phyloP scores from a whole-genome alignment of 768 basidiomycete genomes.

The Rhodotorula diobovata region DNA sequence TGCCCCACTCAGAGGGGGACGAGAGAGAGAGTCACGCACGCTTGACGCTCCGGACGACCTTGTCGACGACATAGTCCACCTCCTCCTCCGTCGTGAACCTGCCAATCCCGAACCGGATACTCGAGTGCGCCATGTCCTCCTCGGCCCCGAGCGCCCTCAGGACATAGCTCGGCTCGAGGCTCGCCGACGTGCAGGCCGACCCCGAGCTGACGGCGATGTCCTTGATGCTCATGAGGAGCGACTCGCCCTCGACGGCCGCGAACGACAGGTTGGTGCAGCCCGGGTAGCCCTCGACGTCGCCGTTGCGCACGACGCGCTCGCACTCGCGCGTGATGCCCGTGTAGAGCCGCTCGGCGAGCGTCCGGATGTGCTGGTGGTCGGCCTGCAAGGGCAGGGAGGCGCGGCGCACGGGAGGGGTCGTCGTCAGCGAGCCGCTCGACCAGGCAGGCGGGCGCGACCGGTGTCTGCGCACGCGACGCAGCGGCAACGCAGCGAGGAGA shows the following conservation, averaged over 20 bases:
- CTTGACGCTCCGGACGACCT: constrained; percentile 80
- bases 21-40: background rate
- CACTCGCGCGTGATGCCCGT: constrained; percentile 74
- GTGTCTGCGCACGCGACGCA: background rate
- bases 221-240: constrained; percentile 92
- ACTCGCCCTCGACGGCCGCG: constrained; percentile 33
- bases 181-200: constrained; percentile 96
- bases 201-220: constrained; percentile 97
- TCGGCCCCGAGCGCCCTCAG: constrained; percentile 91
- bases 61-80: constrained; percentile 84
- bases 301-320: constrained; percentile 88
- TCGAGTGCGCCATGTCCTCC: constrained; percentile 99
- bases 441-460: background rate
- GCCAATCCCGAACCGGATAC: constrained; percentile 92
- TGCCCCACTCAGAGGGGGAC: too few species aligned
- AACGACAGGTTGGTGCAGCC: constrained; percentile 57
- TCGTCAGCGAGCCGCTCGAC: background rate
- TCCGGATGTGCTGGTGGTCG: constrained; percentile 69
- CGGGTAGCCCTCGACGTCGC: constrained; percentile 83
- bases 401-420: background rate
- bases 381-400: constrained; percentile 52
- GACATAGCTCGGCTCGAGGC: constrained; percentile 96
- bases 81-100: constrained; percentile 97
- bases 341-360: constrained; percentile 74
- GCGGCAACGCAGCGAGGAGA: too few species aligned